Evolutionary conservation across 2,329 filamentous ascomycete species (phyloP).

Genomic region (Xylogone sp.): DNA sequence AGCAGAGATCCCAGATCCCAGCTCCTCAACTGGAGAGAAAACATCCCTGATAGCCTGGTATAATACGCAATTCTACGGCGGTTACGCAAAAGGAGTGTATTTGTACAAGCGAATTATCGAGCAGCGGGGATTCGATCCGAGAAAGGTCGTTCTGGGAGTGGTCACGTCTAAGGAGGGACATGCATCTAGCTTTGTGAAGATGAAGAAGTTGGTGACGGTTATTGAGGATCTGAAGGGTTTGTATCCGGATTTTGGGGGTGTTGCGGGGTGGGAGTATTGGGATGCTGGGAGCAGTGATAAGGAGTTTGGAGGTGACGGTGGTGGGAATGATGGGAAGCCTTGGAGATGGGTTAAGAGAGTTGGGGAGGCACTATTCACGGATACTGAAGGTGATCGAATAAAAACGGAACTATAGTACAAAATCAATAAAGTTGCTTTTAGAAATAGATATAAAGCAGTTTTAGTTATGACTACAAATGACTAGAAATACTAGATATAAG

Average conservation of each 20-base stretch:
- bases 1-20: not conserved
- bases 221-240: constrained; percentile 50
- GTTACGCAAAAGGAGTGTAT: constrained; percentile 42
- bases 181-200: constrained; percentile 53
- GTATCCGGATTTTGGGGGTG: constrained; percentile 55
- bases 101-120: constrained; percentile 47
- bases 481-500: no score
- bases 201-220: constrained; percentile 49
- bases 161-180: constrained; percentile 75
- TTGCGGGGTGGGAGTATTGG: constrained; percentile 94
- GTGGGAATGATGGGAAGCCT: constrained; percentile 51
- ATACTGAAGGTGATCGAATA: not conserved
- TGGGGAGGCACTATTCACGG: constrained; percentile 20
- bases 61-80: constrained; percentile 87
- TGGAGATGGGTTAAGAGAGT: constrained; percentile 75
- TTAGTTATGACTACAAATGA: no score
- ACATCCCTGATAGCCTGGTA: constrained; percentile 67
- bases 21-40: not conserved
- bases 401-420: constrained; percentile 3
- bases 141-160: constrained; percentile 72
- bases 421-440: no score
- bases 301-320: not conserved
- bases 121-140: constrained; percentile 62
- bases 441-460: no score
- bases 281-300: constrained; percentile 57